Percentiles rank a stretch among this genome's conserved stretches.
These are phyloP conservation scores for Sporothrix globosa DNA, from an alignment of 2,329 filamentous ascomycete species.

Conservation along the genomic window DNA sequence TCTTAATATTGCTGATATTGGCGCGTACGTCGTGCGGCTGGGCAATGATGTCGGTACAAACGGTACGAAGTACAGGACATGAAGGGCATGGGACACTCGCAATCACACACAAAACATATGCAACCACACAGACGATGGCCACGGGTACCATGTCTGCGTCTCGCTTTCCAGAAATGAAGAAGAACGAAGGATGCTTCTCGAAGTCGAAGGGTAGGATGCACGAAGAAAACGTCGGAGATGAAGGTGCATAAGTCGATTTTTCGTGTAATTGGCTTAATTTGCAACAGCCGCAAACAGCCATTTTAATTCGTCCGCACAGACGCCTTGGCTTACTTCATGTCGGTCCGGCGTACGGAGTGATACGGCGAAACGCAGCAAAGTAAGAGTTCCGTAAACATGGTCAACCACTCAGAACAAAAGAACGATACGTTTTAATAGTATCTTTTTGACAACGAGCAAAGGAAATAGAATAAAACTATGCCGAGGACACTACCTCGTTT, in stretches of 20 bases:
- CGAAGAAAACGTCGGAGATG: conserved; percentile 19
- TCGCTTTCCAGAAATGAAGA: not conserved
- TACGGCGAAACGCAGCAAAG: too few species aligned
- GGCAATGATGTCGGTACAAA: too few species aligned
- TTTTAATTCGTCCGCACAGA: conserved; percentile 8
- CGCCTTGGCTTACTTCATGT: not conserved
- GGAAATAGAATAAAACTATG: too few species aligned
- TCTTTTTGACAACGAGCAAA: too few species aligned
- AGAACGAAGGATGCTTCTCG: not conserved
- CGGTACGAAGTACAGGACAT: not conserved
- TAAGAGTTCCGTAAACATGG: too few species aligned
- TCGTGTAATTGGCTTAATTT: conserved; percentile 21
- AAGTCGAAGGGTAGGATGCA: not conserved
- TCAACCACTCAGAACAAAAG: too few species aligned
- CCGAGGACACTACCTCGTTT: not conserved
- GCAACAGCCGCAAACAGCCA: conserved; percentile 16
- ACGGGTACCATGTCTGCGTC: conserved; percentile 7
- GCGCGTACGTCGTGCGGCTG: too few species aligned
- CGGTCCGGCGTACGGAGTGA: not conserved
- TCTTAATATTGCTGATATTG: not conserved
- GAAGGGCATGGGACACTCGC: not conserved
- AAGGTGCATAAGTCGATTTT: conserved; percentile 9
- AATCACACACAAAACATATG: conserved; percentile 4
- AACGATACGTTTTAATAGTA: too few species aligned
- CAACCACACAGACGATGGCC: conserved; percentile 20